These are phyloP conservation scores for Globisporangium iwayamae DNA, from an alignment of 352 stramenopile species.

Conservation along the genomic window DNA sequence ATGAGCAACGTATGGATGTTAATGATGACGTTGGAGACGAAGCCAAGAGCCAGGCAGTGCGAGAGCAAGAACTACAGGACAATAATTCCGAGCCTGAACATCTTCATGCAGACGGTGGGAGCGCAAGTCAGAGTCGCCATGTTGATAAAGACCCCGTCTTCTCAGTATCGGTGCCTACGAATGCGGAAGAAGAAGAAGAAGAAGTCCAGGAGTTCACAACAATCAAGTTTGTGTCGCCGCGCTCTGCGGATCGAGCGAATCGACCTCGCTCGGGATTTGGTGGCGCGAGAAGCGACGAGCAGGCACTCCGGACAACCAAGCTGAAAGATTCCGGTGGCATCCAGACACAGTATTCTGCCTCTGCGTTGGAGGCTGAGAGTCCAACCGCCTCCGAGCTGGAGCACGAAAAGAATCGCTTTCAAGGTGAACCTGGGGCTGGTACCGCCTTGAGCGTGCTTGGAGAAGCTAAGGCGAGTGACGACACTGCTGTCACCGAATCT, in stretches of 20 bases:
- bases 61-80: not conserved
- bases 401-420: not conserved
- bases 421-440: not conserved
- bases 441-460: not conserved
- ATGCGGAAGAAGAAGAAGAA: slow-evolving; percentile 2
- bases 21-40: not conserved
- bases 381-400: not conserved
- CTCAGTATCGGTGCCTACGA: too few relatives aligned
- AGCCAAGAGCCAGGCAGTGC: not conserved
- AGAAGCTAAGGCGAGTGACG: not conserved
- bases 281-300: not conserved
- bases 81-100: not conserved
- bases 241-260: not conserved
- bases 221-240: slow-evolving; percentile 7
- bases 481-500: not conserved
- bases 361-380: too few relatives aligned
- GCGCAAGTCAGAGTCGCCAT: not conserved
- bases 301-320: not conserved
- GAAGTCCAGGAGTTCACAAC: slow-evolving; percentile 3
- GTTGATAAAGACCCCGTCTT: not conserved
- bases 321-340: not conserved
- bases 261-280: not conserved
- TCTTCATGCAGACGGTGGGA: not conserved
- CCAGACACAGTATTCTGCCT: not conserved
- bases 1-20: not conserved